Base-by-base conservation (phyloP, 352 stramenopile species). In the Globisporangium carolinianum region DNA sequence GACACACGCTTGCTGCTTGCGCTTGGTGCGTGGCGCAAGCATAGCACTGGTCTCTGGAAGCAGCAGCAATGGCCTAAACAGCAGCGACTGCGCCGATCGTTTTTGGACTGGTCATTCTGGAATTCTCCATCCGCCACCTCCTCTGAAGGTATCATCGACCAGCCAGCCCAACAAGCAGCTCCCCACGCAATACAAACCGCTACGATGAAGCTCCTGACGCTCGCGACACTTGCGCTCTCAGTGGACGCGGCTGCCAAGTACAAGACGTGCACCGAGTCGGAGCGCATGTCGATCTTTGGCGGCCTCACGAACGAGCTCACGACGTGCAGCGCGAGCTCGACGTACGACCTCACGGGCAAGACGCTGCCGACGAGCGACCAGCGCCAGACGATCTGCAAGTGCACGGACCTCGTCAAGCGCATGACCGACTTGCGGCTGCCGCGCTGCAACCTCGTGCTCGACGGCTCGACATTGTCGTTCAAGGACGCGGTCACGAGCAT, bases 351-450 rank as follows among this genome's bases (percentile, higher is more conserved):
- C 47, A 63, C 66, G 32, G 59, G 57, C 54, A 42, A 47, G 46
- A 48, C 60, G 45, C 47, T 73, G 18, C 66, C 66, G 12, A 66
- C 62, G 32, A 58, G 57, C 42, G 38, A 46, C 24, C 59, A 73
- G 63, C 66, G 66, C 45, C 37, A 60, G 49, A 57, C 52, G 32
- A 51, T 73, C 48, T 73, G 66, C 59, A 66, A 73, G 63, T 73
- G 66, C 63, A 57, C 56, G 45, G 14, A 57, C 49, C 63, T 73
- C 18, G 45, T 73, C 24, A 61, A 70, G 59, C 47, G 68, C 41
- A 37, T 73, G 42, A 43, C 51, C 32, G 55, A 73, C 53, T 55
- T 71, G 42, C 45, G 52, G 15, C 51, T 68, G 39, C 66, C 66
- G 39, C 66, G 66, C 45, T 73, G 66, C 57, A 70, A 68, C 47